Conservation (phyloP, 2,329 filamentous ascomycete species). For the Thielaviopsis ethacetica region DNA sequence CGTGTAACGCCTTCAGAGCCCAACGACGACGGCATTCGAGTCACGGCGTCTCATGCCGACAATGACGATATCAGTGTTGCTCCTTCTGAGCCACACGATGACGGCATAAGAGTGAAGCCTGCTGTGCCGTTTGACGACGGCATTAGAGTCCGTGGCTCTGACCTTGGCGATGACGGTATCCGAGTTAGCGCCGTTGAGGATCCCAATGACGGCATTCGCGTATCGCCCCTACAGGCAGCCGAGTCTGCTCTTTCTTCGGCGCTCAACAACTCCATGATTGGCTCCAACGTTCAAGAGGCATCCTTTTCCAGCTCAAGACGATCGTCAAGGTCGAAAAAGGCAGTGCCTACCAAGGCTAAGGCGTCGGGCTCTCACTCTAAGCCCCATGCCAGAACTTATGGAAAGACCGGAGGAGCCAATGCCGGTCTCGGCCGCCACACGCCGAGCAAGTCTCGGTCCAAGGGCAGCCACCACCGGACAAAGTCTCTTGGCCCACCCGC, state of each 20-base stretch:
- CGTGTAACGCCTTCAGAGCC: conserved; percentile 16
- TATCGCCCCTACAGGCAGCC: conserved; percentile 12
- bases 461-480: conserved; percentile 4
- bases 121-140: conserved; percentile 20
- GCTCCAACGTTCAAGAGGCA: conserved; percentile 22
- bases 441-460: not conserved
- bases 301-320: conserved; percentile 4
- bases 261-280: conserved; percentile 19
- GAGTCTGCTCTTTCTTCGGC: conserved; percentile 14
- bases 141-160: conserved; percentile 14
- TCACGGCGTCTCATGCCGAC: not conserved
- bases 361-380: not conserved
- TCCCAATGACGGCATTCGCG: conserved; percentile 23
- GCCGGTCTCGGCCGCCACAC: not conserved
- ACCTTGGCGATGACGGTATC: conserved; percentile 2
- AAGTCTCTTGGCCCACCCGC: conserved; percentile 8
- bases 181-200: conserved; percentile 1
- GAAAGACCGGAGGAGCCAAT: not conserved
- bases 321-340: not conserved
- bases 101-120: conserved; percentile 21
- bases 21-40: conserved; percentile 19
- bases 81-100: conserved; percentile 14
- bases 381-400: not conserved
- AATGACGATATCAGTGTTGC: not conserved
- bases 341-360: not conserved